Percentiles rank a stretch among this genome's conserved stretches.
Conservation (phyloP, 108 stramenopile genomes). For the Nannochloropsis salina region DNA sequence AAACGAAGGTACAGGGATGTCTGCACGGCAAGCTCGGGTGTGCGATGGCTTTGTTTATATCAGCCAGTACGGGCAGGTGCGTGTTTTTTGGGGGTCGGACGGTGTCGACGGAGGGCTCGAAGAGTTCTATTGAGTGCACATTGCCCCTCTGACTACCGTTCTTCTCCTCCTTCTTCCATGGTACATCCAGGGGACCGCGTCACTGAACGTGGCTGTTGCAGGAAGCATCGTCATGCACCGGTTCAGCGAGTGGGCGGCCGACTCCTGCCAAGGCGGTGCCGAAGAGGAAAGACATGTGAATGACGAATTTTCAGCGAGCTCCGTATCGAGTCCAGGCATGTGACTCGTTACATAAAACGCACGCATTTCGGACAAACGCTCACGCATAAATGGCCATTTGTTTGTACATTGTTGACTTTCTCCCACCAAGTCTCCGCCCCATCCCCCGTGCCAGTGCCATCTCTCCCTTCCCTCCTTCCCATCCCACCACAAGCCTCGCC, state of each 20-base stretch:
- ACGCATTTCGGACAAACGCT: too few relatives aligned
- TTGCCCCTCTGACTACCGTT: not conserved
- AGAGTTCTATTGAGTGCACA: not conserved
- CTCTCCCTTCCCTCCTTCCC: not conserved
- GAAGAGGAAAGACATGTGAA: too few relatives aligned
- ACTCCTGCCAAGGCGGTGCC: not conserved
- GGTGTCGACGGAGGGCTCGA: not conserved
- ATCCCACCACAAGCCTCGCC: not conserved
- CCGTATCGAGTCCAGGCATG: too few relatives aligned
- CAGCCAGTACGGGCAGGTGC: constrained; percentile 42
- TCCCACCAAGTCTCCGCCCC: not conserved
- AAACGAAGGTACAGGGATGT: constrained; percentile 33
- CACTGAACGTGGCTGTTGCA: constrained; percentile 48
- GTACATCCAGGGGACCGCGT: constrained; percentile 36
- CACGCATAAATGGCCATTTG: too few relatives aligned
- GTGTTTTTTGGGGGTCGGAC: not conserved
- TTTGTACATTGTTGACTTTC: too few relatives aligned
- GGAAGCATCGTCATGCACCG: constrained; percentile 50
- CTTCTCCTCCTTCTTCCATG: not conserved
- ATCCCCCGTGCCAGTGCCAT: not conserved
- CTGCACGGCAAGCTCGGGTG: not conserved
- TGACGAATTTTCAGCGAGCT: too few relatives aligned
- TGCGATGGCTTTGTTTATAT: constrained; percentile 44
- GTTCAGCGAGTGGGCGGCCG: constrained; percentile 33
- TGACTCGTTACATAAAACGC: too few relatives aligned